These are phyloP conservation scores for Aspergillus alliaceus DNA, from an alignment of 2,329 filamentous ascomycete species.

Conservation along the genomic window DNA sequence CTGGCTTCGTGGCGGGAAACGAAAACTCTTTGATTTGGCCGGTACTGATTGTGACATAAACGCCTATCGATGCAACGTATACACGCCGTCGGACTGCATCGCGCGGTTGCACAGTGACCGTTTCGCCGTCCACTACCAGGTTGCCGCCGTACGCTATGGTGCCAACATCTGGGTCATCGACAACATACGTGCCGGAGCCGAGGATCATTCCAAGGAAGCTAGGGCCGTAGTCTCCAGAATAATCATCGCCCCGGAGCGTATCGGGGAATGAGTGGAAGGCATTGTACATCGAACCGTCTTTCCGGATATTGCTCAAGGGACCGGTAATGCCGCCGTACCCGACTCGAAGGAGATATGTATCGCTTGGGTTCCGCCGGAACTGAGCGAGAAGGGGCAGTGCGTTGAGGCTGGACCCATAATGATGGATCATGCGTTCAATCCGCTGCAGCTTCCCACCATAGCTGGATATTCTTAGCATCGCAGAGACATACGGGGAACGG, in stretches of 20 bases:
- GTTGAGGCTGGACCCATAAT: conserved; percentile 62
- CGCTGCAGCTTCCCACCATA: conserved; percentile 45
- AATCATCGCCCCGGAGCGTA: conserved; percentile 57
- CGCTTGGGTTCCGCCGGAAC: conserved; percentile 40
- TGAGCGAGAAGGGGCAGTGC: conserved; percentile 55
- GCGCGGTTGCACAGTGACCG: conserved; percentile 15
- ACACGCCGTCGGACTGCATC: conserved; percentile 18
- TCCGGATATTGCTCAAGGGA: conserved; percentile 56
- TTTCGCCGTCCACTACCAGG: neutral
- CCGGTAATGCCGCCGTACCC: conserved; percentile 57
- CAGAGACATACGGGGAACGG: neutral
- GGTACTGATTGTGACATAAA: conserved; percentile 18
- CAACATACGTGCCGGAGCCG: conserved; percentile 37
- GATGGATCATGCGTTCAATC: conserved; percentile 56
- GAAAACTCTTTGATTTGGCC: conserved; percentile 14
- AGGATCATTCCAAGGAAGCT: conserved; percentile 55
- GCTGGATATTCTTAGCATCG: conserved; percentile 2
- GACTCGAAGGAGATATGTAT: conserved; percentile 52
- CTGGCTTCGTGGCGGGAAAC: neutral
- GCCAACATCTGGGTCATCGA: neutral
- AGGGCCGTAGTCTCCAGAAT: conserved; percentile 59
- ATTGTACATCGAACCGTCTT: conserved; percentile 55
- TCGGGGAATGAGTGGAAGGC: conserved; percentile 61
- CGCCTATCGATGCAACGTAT: conserved; percentile 16
- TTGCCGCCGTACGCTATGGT: neutral